Percentiles rank a stretch among this genome's conserved stretches.
phyloP scores from a whole-genome alignment of 768 basidiomycete genomes.

The Suillus plorans region DNA sequence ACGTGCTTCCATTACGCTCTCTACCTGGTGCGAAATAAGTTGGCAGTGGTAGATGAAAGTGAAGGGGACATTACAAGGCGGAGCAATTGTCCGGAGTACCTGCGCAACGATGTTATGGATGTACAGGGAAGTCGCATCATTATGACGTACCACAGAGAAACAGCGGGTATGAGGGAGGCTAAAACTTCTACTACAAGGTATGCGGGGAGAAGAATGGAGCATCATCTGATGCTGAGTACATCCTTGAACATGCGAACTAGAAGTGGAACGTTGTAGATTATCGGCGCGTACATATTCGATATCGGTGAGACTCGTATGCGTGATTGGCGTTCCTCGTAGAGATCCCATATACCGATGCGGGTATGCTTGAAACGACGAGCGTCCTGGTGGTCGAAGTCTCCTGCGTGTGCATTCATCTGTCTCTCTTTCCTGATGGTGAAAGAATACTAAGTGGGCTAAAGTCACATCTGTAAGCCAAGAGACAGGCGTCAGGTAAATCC shows the following conservation, averaged over 20 bases:
- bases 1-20: conserved; percentile 63
- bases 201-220: conserved; percentile 47
- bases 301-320: conserved; percentile 43
- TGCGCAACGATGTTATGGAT: conserved; percentile 17
- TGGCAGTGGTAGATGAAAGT: conserved; percentile 8
- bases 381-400: too few relatives aligned
- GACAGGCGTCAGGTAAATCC: not conserved
- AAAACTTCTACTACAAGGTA: conserved; percentile 47
- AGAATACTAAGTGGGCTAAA: not conserved
- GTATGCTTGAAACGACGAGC: too few relatives aligned
- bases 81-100: conserved; percentile 70
- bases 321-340: conserved; percentile 59
- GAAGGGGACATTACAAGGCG: conserved; percentile 45
- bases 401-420: not conserved
- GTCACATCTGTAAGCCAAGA: not conserved
- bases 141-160: conserved; percentile 53
- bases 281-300: conserved; percentile 46
- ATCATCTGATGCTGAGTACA: conserved; percentile 50
- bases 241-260: conserved; percentile 67
- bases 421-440: not conserved
- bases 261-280: conserved; percentile 53
- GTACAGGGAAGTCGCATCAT: not conserved
- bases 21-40: conserved; percentile 44
- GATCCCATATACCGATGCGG: conserved; percentile 68
- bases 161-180: conserved; percentile 56